Conservation (phyloP, 495 filamentous ascomycete species). For the Amniculicola lignicola region DNA sequence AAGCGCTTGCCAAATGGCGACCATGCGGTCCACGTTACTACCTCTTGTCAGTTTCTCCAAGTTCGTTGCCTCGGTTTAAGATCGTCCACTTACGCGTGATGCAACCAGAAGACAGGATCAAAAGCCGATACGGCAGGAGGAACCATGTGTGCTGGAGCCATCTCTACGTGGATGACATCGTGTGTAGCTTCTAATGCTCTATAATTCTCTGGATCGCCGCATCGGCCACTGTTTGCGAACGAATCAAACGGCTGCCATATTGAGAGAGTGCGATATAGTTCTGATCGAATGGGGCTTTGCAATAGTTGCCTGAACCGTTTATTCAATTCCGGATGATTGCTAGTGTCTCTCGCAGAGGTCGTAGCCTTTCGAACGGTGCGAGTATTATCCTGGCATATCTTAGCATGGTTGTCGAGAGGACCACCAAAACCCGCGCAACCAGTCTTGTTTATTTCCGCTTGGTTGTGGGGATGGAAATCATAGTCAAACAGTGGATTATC, state of each 20-base stretch:
- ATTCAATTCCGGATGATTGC: conserved; percentile 10
- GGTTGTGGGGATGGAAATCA: conserved; percentile 25
- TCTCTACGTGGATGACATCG: conserved; percentile 9
- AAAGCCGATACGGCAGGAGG: not conserved
- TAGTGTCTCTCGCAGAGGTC: conserved; percentile 9
- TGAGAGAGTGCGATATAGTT: conserved; percentile 9
- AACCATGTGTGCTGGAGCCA: conserved; percentile 11
- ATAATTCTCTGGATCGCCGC: not conserved
- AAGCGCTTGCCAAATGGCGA: conserved; percentile 15
- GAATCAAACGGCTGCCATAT: conserved; percentile 9
- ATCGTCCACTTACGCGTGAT: too few relatives aligned
- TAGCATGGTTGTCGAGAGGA: too few relatives aligned
- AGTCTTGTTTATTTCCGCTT: conserved; percentile 24
- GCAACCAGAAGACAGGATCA: conserved; percentile 5
- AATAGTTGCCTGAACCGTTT: too few relatives aligned
- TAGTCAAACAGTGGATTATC: conserved; percentile 26
- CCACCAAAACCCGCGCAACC: conserved; percentile 12
- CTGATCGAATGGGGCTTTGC: not conserved
- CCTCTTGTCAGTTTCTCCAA: too few relatives aligned
- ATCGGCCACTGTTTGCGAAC: not conserved
- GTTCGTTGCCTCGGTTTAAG: too few relatives aligned
- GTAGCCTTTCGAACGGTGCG: conserved; percentile 5
- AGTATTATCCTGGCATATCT: conserved; percentile 6
- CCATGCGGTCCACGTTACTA: conserved; percentile 20
- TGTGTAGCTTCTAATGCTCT: conserved; percentile 11